Conservation (phyloP, 2,329 filamentous ascomycete genomes). For the Xylariaceae sp. region DNA sequence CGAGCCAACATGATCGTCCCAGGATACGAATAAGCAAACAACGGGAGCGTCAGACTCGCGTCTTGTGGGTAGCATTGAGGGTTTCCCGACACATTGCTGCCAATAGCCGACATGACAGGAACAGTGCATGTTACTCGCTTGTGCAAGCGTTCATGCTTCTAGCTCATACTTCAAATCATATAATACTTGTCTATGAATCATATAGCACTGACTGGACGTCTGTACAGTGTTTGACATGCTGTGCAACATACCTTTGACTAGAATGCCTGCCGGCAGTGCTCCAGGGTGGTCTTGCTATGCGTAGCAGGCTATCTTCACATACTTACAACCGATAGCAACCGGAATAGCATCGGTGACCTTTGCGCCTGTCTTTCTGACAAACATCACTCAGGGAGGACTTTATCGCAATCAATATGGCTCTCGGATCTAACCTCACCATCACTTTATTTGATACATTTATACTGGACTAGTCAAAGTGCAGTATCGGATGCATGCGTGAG, state of each 20-base stretch:
- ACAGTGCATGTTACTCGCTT: conserved; percentile 14
- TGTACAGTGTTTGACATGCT: not conserved
- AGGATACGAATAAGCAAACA: conserved; percentile 5
- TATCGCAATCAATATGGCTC: no score
- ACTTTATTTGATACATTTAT: no score
- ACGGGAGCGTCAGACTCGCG: not conserved
- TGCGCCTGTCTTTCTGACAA: not conserved
- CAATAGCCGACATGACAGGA: conserved; percentile 18
- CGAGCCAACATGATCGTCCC: conserved; percentile 1
- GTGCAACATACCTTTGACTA: conserved; percentile 9
- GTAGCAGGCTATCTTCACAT: not conserved
- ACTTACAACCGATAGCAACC: not conserved
- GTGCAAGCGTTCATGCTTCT: conserved; percentile 1
- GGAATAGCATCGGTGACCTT: not conserved
- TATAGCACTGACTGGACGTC: no score
- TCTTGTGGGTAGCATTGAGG: conserved; percentile 13
- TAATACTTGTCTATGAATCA: no score
- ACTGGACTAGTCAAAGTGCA: no score
- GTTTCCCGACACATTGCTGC: conserved; percentile 12
- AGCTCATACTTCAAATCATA: not conserved
- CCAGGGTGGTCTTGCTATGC: not conserved
- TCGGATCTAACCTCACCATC: no score
- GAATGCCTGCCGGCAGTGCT: conserved; percentile 2
- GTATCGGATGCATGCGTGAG: no score
- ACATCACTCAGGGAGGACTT: no score